Base-by-base conservation (phyloP, 768 basidiomycete genomes). In the Hericium rajendrae region DNA sequence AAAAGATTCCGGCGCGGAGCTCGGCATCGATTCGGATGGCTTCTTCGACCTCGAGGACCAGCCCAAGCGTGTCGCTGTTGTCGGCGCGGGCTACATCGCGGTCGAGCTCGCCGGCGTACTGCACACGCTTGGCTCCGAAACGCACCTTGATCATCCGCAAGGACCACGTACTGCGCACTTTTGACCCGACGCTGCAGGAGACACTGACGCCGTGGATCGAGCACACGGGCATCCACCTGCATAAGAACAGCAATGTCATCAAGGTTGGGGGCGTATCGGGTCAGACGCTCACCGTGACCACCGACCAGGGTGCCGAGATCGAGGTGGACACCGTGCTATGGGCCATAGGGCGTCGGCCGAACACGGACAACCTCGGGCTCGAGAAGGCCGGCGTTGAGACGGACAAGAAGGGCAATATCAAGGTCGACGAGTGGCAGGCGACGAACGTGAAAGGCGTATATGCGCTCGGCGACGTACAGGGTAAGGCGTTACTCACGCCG, bases 51-150 rank as follows among this genome's bases (percentile, higher is more conserved):
- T 99, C 48, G 83, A 83, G 62, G 80, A 87, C 53, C 93, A 95
- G 70, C 97, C 97, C 9, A 91, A 87, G 72, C 83, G 93, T 57
- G 94, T 97, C 32, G 94, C 86, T 3, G 86, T 98, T 55, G 85
- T 97, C 46, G 97, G 97, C 49, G 97, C 97, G 13, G 97, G 97
- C 1, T 99, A 99, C 70, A 98, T 99, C 64, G 94, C 94, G 16
- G 91, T 97, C 60, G 97, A 99, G 72, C 83, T 99, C 49, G 92
- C 95, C 4, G 97, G 97, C 18, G 83, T 99, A 55, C 83, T 99
- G 73, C 83, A 97, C 71, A 78, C 90, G 6, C 83, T 97, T 56
- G 93, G 94, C 20, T 80, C 86, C 38, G 92, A 98, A 72, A 94
- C 93, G 8, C 94, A 97, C 68, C 71, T 98, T 98, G 62, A 70